Conservation (phyloP, 495 filamentous ascomycete genomes). For the Penicilliopsis zonata region DNA sequence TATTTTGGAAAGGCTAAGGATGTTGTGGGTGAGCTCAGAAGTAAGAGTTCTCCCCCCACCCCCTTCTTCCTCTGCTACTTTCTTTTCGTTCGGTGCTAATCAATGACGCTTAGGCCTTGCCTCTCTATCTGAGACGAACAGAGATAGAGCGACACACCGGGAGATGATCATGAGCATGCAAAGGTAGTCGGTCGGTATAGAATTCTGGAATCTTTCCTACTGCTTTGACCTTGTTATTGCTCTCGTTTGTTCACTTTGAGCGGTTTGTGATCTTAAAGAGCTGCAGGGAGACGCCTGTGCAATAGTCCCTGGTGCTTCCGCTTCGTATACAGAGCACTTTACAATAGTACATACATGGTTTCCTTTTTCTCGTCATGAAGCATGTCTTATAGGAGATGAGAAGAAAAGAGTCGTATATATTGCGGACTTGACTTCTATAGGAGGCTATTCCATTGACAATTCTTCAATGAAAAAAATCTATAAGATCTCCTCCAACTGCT, state of each 20-base stretch:
- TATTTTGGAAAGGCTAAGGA: slow-evolving; percentile 99
- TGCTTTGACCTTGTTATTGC: neutral
- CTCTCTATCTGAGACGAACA: slow-evolving; percentile 73
- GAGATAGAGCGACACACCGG: slow-evolving; percentile 72
- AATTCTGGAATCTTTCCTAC: neutral
- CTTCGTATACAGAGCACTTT: neutral
- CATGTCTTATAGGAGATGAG: no score
- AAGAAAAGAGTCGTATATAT: no score
- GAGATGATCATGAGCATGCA: slow-evolving; percentile 65
- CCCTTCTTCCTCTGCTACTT: slow-evolving; percentile 1
- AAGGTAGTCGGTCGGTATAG: slow-evolving; percentile 15
- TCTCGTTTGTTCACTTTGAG: neutral
- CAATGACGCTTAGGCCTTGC: slow-evolving; percentile 46
- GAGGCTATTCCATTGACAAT: no score
- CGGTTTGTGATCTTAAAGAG: neutral
- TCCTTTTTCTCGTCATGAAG: neutral
- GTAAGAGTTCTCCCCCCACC: slow-evolving; percentile 38
- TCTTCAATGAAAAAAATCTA: no score
- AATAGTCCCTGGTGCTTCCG: slow-evolving; percentile 10
- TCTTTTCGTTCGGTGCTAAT: slow-evolving; percentile 1
- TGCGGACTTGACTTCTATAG: no score
- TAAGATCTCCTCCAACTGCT: no score
- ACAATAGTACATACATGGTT: slow-evolving; percentile 1
- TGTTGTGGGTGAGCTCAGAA: slow-evolving; percentile 93
- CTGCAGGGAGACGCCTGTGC: slow-evolving; percentile 1